These are phyloP conservation scores for Cadophora luteo-olivacea DNA, from an alignment of 2,329 filamentous ascomycete genomes.

Conservation along the genomic window DNA sequence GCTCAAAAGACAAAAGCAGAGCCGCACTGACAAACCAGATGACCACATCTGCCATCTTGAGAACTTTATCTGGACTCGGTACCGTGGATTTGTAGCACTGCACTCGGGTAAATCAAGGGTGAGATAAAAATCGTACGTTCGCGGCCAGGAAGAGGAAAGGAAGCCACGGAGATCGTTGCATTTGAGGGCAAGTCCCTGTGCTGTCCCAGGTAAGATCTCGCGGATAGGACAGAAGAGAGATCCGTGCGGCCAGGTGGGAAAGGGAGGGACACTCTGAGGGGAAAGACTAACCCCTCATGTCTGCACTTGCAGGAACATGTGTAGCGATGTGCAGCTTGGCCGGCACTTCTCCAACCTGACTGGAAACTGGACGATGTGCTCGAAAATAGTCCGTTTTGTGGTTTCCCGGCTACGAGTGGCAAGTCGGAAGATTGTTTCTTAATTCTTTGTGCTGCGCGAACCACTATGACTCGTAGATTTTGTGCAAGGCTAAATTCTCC, in stretches of 20 bases:
- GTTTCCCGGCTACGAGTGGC: constrained; percentile 8
- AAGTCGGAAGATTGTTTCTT: constrained; percentile 16
- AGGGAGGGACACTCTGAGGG: background rate
- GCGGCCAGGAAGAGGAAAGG: background rate
- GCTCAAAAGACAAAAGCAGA: background rate
- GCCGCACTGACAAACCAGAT: background rate
- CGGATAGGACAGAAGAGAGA: constrained; percentile 13
- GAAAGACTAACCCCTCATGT: background rate
- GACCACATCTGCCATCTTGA: background rate
- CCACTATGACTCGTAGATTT: constrained; percentile 22
- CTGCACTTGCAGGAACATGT: background rate
- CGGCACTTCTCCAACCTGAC: constrained; percentile 8
- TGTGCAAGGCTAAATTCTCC: constrained; percentile 14
- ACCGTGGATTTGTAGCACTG: background rate
- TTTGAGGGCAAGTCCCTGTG: constrained; percentile 2
- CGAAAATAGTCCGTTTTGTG: background rate
- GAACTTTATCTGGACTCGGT: background rate
- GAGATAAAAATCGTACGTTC: constrained; percentile 12
- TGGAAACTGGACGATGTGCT: background rate
- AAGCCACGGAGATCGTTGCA: constrained; percentile 18
- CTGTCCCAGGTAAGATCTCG: background rate
- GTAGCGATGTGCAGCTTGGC: background rate
- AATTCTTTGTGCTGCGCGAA: background rate
- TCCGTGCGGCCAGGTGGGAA: constrained; percentile 2
- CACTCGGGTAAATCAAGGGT: background rate